A percentile compares a stretch with the other conserved stretches of the same genome.
These are phyloP conservation scores for Halteria grandinella DNA, from an alignment of 73 alveolate genomes.

Conservation along the genomic window DNA sequence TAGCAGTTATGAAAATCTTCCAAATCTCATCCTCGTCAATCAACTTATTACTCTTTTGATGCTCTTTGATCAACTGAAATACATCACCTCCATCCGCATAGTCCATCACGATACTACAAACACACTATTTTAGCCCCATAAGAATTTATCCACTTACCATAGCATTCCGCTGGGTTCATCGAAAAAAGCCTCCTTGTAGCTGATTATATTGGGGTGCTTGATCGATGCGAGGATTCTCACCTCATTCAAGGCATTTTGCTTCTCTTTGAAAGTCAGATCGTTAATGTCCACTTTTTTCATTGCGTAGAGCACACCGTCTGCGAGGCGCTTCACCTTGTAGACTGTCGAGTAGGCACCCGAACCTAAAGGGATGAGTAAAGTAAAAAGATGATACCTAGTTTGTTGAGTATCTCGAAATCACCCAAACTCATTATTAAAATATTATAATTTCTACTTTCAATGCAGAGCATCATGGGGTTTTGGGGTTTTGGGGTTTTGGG, in stretches of 20 bases:
- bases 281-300: conserved; percentile 73
- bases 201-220: conserved; percentile 66
- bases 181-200: conserved; percentile 82
- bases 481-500: too few relatives aligned
- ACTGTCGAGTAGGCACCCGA: conserved; percentile 86
- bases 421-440: conserved; percentile 58
- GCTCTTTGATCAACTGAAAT: conserved; percentile 65
- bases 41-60: conserved; percentile 44
- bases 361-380: conserved; percentile 49
- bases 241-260: conserved; percentile 80
- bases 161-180: conserved; percentile 68
- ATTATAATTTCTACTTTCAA: too few relatives aligned
- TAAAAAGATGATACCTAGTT: conserved; percentile 51
- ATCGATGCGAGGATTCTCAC: conserved; percentile 83
- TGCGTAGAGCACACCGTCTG: conserved; percentile 69
- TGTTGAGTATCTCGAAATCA: conserved; percentile 59
- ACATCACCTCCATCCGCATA: conserved; percentile 88
- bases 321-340: conserved; percentile 67
- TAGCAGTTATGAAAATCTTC: conserved; percentile 74
- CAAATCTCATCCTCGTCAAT: conserved; percentile 79
- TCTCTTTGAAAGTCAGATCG: conserved; percentile 75
- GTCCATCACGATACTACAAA: conserved; percentile 84
- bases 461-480: too few relatives aligned
- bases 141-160: conserved; percentile 58
- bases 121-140: neutral